These are phyloP conservation scores for Tricholoma matsutake DNA, from an alignment of 768 basidiomycete genomes.

Conservation along the genomic window DNA sequence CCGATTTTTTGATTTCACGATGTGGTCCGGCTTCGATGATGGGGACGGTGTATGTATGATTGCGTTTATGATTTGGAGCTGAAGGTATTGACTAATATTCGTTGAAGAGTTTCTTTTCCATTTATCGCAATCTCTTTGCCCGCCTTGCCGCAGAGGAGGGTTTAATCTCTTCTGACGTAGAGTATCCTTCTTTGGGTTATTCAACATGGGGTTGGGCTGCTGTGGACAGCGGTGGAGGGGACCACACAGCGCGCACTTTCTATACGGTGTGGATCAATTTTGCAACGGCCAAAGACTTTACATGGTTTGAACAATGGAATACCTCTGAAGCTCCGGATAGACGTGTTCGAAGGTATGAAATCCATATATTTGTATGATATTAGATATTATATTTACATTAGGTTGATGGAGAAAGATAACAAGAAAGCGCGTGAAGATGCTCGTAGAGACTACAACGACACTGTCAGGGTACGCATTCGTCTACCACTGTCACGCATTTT, in stretches of 20 bases:
- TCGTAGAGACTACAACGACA: slow-evolving; percentile 89
- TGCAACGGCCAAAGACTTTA: slow-evolving; percentile 81
- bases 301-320: slow-evolving; percentile 87
- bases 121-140: slow-evolving; percentile 84
- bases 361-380: background rate
- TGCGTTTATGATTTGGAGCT: background rate
- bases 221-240: slow-evolving; percentile 38
- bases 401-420: slow-evolving; percentile 95
- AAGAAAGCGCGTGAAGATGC: slow-evolving; percentile 88
- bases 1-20: slow-evolving; percentile 75
- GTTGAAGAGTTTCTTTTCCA: slow-evolving; percentile 79
- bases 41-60: slow-evolving; percentile 47
- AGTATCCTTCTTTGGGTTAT: slow-evolving; percentile 83
- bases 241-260: slow-evolving; percentile 65
- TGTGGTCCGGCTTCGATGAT: slow-evolving; percentile 68
- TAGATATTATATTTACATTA: slow-evolving; percentile 23
- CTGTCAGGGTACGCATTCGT: slow-evolving; percentile 65
- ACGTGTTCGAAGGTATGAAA: slow-evolving; percentile 64
- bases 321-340: slow-evolving; percentile 83
- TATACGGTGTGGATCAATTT: slow-evolving; percentile 89
- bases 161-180: slow-evolving; percentile 35
- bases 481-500: background rate
- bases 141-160: slow-evolving; percentile 82
- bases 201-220: slow-evolving; percentile 72
- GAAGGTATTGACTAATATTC: slow-evolving; percentile 1